Percentiles rank a stretch among this genome's conserved stretches.
Evolutionary conservation across 148 eudicot species (phyloP).

Genomic region (Euryodendron excelsum): DNA sequence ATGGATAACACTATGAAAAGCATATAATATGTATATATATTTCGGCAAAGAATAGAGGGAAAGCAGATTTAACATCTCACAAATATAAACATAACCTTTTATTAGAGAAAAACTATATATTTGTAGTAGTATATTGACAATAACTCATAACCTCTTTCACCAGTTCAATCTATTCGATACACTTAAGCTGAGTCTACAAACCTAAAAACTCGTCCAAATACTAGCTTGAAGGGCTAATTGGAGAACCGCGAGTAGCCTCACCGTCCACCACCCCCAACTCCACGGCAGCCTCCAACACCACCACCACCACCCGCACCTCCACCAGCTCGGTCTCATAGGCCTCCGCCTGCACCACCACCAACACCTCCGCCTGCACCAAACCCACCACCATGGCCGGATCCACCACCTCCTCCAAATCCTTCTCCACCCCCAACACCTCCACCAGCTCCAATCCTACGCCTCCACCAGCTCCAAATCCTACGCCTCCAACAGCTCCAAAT

Average conservation of each 20-base stretch:
- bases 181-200: background rate
- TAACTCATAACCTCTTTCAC: too few species aligned
- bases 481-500: slow-evolving; percentile 11
- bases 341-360: slow-evolving; percentile 14
- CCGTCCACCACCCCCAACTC: slow-evolving; percentile 13
- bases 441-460: slow-evolving; percentile 9
- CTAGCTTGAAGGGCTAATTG: background rate
- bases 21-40: too few species aligned
- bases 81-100: background rate
- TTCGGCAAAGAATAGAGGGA: too few species aligned
- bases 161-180: background rate
- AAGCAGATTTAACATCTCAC: too few species aligned
- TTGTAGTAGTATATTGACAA: too few species aligned
- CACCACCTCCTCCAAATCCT: slow-evolving; percentile 16
- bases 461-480: slow-evolving; percentile 6
- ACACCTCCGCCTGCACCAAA: slow-evolving; percentile 14
- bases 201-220: background rate
- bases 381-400: slow-evolving; percentile 19
- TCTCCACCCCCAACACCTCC: slow-evolving; percentile 15
- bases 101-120: too few species aligned
- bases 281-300: slow-evolving; percentile 19
- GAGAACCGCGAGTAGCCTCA: too few species aligned
- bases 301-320: background rate
- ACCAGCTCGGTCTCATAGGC: slow-evolving; percentile 6
- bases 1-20: too few species aligned